phyloP scores from a whole-genome alignment of 352 stramenopile species.

The Globisporangium nunn region DNA sequence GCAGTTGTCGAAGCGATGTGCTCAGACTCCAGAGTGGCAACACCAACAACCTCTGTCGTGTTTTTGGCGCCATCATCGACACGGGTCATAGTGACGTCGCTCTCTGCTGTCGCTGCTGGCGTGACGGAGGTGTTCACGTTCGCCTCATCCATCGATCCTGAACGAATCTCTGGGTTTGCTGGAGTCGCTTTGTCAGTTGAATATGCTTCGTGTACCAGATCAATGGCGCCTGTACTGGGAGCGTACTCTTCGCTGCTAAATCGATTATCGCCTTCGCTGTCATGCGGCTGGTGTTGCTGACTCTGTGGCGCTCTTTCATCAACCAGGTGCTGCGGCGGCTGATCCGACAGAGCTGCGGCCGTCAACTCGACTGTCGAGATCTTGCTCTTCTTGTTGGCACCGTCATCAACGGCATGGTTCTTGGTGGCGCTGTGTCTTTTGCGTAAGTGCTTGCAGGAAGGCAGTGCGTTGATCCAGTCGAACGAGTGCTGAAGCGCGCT shows the following conservation, averaged over 20 bases:
- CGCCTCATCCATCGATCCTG: not conserved
- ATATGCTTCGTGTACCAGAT: not conserved
- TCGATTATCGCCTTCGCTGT: too few relatives aligned
- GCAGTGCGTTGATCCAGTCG: constrained; percentile 30
- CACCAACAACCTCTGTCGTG: not conserved
- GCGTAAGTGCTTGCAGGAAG: constrained; percentile 13
- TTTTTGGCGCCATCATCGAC: not conserved
- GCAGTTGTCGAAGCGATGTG: too few relatives aligned
- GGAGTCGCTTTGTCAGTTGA: not conserved
- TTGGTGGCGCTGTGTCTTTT: not conserved
- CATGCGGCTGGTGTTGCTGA: too few relatives aligned
- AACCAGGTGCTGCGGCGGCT: not conserved
- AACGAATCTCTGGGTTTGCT: not conserved
- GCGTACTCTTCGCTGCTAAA: not conserved
- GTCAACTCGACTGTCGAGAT: constrained; percentile 9
- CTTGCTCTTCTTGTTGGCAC: not conserved
- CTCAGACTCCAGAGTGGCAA: too few relatives aligned
- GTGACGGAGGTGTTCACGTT: not conserved
- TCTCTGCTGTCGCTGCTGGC: not conserved
- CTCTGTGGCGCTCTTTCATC: not conserved
- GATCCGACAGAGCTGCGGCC: constrained; percentile 5
- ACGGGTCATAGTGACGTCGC: not conserved
- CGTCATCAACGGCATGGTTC: not conserved
- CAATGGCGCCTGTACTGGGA: too few relatives aligned
- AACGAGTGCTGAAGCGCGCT: constrained; percentile 22